Evolutionary conservation across 2,329 filamentous ascomycete genomes (phyloP), one percentile per base, ranked within the genome.

Genomic region (Stemphylium vesicarium): DNA sequence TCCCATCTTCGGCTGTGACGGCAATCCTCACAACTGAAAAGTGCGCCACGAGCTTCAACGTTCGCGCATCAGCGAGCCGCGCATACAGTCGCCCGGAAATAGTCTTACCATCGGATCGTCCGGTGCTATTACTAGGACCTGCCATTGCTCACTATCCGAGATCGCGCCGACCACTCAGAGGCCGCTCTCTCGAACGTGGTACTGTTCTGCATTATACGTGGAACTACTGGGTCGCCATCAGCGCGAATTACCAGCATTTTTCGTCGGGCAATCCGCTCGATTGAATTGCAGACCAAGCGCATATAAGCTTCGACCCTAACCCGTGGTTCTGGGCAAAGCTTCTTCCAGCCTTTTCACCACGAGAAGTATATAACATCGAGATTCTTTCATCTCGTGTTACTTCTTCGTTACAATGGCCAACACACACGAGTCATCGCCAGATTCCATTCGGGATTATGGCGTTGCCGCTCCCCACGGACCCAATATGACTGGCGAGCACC

Each of bases 391-490:
- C 22, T 12, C 52, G 48, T 32, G 37, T 57, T 42, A 41, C 39
- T 15, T 39, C 31, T 16, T 49, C 49, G 39, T 36, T 41, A 64
- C 50, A 45, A 71, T 71, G 60, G 60, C 60, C 31, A 46, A 62
- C n/a, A 77, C 77, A 15, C 20, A 44, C 39, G 38, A 38, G 39
- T 41, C 33, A 44, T 54, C 29, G 53, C 50, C 47, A 33, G 54
- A 58, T n/a, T 68, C 65, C 16, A 72, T 81, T 55, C 75, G 78
- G 45, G 78, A 81, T 68, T 81, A 80, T 63, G 78, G 79, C 33
- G 62, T 76, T 20, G 79, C 79, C 47, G 79, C 78, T 15, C 80
- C 79, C 50, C 80, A 81, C 63, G 79, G 79, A 6, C 80, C 79
- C 24, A 81, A 81, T 65, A 75, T 76, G 70, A 65, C 62, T 24